Evolutionary conservation across 345 rosid species (phyloP), one percentile per base, ranked within the genome.

Genomic region (Bruguiera sexangula): DNA sequence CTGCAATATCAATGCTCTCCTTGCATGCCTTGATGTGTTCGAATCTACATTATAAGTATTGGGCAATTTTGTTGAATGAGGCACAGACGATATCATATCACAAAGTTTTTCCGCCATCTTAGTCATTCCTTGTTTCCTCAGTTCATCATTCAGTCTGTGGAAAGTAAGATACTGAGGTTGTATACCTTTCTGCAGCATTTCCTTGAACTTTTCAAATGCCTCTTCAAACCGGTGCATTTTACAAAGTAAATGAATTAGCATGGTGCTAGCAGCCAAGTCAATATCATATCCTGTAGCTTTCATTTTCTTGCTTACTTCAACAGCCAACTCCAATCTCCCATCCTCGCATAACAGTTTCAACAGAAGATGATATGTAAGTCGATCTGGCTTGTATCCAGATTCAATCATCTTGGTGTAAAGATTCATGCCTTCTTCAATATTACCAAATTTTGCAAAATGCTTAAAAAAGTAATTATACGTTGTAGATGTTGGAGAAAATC

Each of bases 221-320:
- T 91, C 96, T 66, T 88, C 89, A 26, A 84, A 85, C 83, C 79
- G 85, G 43, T 79, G 82, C 78, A 83, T 78, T 79, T 81, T 85
- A 60, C 89, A 83, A 43, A 88, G 85, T 74, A 88, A 76, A 84
- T 85, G 91, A 63, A 85, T 82, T 78, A 89, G 52, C 92, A 89
- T 86, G 53, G 93, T 89, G 74, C 85, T 75, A 20, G 89, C 78
- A 21, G 82, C 82, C 27, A 91, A 76, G 82, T 94, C 97, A 60
- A 82, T 79, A 70, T 92, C 92, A 20, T 76, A 82, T 63, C 96
- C 96, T 75, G 82, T 83, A 19, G 61, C 67, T 75, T 76, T 84
- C 93, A 92, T 95, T 85, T 89, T 96, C 68, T 85, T 87, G 83
- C 86, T 82, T 57, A 92, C 81, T 73, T 83, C 89, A 80, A 84